These are phyloP conservation scores for Lepidium aucheri DNA, from an alignment of 345 rosid genomes.

Conservation along the genomic window DNA sequence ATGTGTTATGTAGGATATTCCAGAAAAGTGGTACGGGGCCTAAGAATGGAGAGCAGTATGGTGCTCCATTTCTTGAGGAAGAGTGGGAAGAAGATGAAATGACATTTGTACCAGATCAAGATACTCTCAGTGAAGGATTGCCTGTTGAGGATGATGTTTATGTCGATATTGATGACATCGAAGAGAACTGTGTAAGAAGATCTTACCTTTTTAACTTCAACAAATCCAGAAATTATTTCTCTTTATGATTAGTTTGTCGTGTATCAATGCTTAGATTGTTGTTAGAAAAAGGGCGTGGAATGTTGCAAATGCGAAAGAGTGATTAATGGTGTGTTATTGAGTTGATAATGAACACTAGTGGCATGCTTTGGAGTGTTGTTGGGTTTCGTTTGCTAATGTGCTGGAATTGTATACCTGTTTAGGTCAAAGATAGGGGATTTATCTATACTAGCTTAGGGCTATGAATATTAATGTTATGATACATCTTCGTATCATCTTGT, in stretches of 20 bases:
- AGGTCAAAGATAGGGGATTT: not conserved
- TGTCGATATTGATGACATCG: conserved; percentile 49
- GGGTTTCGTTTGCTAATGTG: not conserved
- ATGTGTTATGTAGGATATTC: conserved; percentile 84
- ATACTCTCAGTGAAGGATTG: conserved; percentile 28
- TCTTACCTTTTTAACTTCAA: not conserved
- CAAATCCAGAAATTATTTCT: not conserved
- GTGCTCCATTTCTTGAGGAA: conserved; percentile 92
- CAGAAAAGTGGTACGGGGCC: conserved; percentile 98
- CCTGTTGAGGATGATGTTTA: conserved; percentile 37
- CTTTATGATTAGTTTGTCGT: not conserved
- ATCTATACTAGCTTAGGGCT: not conserved
- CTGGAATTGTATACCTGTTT: not conserved
- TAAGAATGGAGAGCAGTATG: conserved; percentile 92
- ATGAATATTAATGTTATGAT: not conserved
- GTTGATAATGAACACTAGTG: not conserved
- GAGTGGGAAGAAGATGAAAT: conserved; percentile 64
- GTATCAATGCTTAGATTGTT: not conserved
- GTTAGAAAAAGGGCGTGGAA: not conserved
- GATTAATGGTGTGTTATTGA: not conserved
- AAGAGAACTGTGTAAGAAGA: conserved; percentile 42
- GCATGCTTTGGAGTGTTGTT: not conserved
- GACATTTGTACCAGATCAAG: conserved; percentile 46
- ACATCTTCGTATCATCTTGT: not conserved
- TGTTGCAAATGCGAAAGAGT: not conserved